Conservation (phyloP, 257 asterid genomes). For the Solanum infundibuliforme region DNA sequence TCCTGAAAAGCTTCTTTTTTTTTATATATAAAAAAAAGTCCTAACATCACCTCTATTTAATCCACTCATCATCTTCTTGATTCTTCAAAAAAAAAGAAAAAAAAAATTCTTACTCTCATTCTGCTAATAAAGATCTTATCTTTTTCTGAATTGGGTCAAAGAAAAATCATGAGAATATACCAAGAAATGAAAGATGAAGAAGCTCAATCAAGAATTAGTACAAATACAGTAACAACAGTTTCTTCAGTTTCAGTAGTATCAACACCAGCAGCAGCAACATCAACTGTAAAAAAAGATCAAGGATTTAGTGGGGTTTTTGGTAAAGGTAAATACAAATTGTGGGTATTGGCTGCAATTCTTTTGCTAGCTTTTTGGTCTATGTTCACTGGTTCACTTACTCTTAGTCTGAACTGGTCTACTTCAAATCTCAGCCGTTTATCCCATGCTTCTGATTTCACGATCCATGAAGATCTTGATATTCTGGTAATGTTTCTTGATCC, state of each 20-base stretch:
- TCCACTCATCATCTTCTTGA: background rate
- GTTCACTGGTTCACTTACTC: constrained; percentile 87
- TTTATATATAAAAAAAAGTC: background rate
- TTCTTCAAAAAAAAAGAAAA: background rate
- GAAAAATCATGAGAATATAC: background rate
- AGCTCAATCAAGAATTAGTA: constrained; percentile 31
- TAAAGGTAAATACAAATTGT: constrained; percentile 75
- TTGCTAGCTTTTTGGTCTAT: constrained; percentile 86
- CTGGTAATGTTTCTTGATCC: constrained; percentile 35
- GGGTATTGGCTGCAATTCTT: constrained; percentile 76
- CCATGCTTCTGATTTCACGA: constrained; percentile 35
- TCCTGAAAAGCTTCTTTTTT: background rate
- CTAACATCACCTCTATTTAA: background rate
- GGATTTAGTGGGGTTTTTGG: constrained; percentile 39
- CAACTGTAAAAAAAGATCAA: constrained; percentile 37
- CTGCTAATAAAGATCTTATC: background rate
- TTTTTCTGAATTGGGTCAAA: background rate
- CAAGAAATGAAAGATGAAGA: constrained; percentile 72
- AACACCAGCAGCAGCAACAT: background rate
- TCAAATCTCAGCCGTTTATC: constrained; percentile 42
- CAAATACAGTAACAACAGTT: constrained; percentile 7
- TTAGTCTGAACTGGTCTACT: constrained; percentile 73
- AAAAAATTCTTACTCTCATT: rapidly evolving
- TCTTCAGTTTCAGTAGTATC: background rate
- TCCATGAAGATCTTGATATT: constrained; percentile 68